Conservation (phyloP, 2,329 filamentous ascomycete species). For the Colletotrichum sojae region DNA sequence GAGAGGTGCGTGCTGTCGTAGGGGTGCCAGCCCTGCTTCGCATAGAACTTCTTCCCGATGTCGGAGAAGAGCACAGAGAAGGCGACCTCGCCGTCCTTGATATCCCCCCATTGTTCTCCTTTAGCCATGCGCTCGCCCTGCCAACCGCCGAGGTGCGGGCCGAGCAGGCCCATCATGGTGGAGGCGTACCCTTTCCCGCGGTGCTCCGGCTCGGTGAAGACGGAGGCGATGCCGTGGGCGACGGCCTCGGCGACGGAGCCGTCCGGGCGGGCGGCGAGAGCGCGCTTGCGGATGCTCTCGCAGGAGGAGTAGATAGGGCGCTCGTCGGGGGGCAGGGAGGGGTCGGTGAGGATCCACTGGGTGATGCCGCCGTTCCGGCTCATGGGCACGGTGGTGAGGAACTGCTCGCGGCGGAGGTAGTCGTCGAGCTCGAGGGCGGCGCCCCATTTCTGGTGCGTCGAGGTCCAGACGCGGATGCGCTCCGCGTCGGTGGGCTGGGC, state of each 20-base stretch:
- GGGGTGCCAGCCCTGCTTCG: conserved; percentile 80
- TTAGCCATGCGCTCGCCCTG: conserved; percentile 46
- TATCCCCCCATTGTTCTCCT: conserved; percentile 42
- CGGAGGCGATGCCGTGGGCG: conserved; percentile 83
- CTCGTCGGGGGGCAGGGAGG: conserved; percentile 51
- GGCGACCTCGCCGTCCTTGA: conserved; percentile 52
- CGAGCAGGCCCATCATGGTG: conserved; percentile 80
- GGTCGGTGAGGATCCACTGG: conserved; percentile 75
- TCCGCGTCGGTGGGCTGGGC: conserved; percentile 71
- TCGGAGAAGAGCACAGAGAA: conserved; percentile 91
- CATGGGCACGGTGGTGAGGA: conserved; percentile 71
- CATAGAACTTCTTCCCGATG: conserved; percentile 88
- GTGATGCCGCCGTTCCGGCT: conserved; percentile 71
- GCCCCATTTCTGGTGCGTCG: conserved; percentile 72
- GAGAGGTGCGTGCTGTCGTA: conserved; percentile 81
- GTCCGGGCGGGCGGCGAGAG: conserved; percentile 59
- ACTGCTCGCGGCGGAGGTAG: conserved; percentile 73
- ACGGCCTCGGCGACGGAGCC: conserved; percentile 65
- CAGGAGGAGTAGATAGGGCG: conserved; percentile 74
- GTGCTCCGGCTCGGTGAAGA: conserved; percentile 79
- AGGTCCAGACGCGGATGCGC: conserved; percentile 66
- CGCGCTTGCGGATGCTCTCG: conserved; percentile 74
- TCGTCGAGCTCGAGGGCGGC: conserved; percentile 65
- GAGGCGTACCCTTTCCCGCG: conserved; percentile 83
- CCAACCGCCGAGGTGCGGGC: conserved; percentile 56